Percentiles rank a stretch among this genome's conserved stretches.
phyloP scores from a whole-genome alignment of 148 eudicot genomes.

The Chenopodium quinoa region DNA sequence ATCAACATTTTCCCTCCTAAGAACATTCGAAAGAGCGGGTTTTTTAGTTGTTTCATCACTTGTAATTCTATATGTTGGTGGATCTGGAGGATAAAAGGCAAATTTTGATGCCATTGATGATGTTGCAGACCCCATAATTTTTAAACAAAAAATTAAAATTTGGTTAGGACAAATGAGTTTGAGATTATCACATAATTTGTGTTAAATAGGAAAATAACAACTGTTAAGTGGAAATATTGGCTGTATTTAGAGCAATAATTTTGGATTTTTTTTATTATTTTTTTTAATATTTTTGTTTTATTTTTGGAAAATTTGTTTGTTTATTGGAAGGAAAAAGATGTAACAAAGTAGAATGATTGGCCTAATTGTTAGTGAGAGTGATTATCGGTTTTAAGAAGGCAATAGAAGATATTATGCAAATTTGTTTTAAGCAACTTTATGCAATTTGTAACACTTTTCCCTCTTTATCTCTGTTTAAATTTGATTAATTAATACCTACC shows the following conservation, averaged over 20 bases:
- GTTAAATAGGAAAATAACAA: neutral
- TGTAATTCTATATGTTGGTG: slow-evolving; percentile 30
- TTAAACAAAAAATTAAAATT: neutral
- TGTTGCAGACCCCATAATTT: slow-evolving; percentile 41
- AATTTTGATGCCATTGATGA: slow-evolving; percentile 44
- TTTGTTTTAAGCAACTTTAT: neutral
- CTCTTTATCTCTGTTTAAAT: neutral
- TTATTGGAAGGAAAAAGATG: no score
- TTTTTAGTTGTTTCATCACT: slow-evolving; percentile 30
- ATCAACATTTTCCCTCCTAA: slow-evolving; percentile 29
- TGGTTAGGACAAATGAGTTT: neutral
- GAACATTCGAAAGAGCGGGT: slow-evolving; percentile 25
- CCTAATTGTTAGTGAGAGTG: slow-evolving; percentile 22
- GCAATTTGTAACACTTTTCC: slow-evolving; percentile 2
- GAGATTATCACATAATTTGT: neutral
- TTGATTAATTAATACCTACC: neutral
- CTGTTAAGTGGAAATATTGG: neutral
- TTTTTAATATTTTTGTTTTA: no score
- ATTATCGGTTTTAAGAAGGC: slow-evolving; percentile 20
- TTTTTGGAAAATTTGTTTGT: neutral
- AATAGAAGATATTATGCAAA: slow-evolving; percentile 8
- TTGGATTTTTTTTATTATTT: neutral
- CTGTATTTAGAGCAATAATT: neutral
- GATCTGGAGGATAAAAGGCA: slow-evolving; percentile 47
- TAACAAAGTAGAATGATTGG: neutral